Conservation (phyloP, 495 filamentous ascomycete species). For the Aspergillus incahuasiensis region DNA sequence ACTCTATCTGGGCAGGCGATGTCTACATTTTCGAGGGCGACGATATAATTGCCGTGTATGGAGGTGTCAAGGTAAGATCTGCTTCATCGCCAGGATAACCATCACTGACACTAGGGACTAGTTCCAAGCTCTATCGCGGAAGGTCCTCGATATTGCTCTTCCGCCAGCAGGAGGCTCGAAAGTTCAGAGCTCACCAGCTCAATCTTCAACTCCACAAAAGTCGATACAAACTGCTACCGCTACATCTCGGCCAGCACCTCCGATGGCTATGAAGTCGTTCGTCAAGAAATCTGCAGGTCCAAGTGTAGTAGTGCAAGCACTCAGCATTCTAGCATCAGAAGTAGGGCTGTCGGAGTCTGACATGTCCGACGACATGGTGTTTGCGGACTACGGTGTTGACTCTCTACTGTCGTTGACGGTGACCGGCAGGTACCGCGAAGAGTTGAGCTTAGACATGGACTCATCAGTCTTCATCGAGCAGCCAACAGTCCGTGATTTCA, state of each 20-base stretch:
- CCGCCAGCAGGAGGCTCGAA: slow-evolving; percentile 50
- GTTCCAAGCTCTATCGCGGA: slow-evolving; percentile 64
- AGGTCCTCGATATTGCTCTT: slow-evolving; percentile 60
- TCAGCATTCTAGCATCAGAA: slow-evolving; percentile 63
- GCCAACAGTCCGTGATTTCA: slow-evolving; percentile 57
- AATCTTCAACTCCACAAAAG: slow-evolving; percentile 34
- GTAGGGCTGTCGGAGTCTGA: slow-evolving; percentile 60
- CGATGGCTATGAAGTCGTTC: slow-evolving; percentile 23
- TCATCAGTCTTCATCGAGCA: slow-evolving; percentile 57
- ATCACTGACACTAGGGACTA: slow-evolving; percentile 17
- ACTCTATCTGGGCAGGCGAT: slow-evolving; percentile 47
- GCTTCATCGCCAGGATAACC: not conserved
- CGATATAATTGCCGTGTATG: slow-evolving; percentile 63
- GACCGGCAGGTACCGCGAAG: slow-evolving; percentile 44
- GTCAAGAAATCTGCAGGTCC: slow-evolving; percentile 23
- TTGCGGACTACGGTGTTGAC: slow-evolving; percentile 51
- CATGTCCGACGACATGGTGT: slow-evolving; percentile 47
- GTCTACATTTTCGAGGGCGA: slow-evolving; percentile 49
- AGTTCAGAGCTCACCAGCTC: slow-evolving; percentile 26
- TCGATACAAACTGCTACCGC: slow-evolving; percentile 31
- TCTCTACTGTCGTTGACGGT: slow-evolving; percentile 49
- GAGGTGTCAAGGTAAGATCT: slow-evolving; percentile 54
- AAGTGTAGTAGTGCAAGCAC: slow-evolving; percentile 36
- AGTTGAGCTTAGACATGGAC: slow-evolving; percentile 44
- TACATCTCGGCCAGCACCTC: slow-evolving; percentile 20